Evolutionary conservation across 2,329 filamentous ascomycete genomes (phyloP).

Genomic region (Arthrinium puccinioides): DNA sequence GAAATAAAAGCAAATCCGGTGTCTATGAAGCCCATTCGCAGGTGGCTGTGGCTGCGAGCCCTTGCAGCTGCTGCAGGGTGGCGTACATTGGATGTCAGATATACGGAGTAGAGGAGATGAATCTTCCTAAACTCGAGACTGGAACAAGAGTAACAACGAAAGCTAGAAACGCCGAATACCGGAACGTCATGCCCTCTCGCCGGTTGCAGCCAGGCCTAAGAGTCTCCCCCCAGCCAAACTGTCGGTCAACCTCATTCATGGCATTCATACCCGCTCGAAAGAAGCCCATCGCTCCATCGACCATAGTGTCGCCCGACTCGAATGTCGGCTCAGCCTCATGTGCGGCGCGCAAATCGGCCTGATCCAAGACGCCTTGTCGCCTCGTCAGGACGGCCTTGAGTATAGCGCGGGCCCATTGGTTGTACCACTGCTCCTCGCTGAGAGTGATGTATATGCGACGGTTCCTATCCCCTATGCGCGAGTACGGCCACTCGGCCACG

Average conservation of each 20-base stretch:
- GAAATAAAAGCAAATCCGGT: too few species aligned
- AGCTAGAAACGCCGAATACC: too few species aligned
- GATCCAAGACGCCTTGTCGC: conserved; percentile 46
- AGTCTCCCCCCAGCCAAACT: conserved; percentile 47
- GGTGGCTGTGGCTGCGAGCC: too few species aligned
- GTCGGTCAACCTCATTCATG: conserved; percentile 45
- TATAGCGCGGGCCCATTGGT: conserved; percentile 55
- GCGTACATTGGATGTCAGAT: too few species aligned
- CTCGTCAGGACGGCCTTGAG: conserved; percentile 51
- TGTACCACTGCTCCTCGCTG: conserved; percentile 54
- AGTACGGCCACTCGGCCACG: conserved; percentile 53
- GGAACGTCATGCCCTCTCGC: too few species aligned
- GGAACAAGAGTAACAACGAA: too few species aligned
- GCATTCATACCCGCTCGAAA: conserved; percentile 42
- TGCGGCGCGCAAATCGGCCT: conserved; percentile 43
- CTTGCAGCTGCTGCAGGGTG: too few species aligned
- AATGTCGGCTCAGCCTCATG: conserved; percentile 30
- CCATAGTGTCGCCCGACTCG: conserved; percentile 28
- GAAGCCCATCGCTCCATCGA: conserved; percentile 32
- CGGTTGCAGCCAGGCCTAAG: too few species aligned
- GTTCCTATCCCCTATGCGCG: conserved; percentile 24
- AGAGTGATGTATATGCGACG: conserved; percentile 43
- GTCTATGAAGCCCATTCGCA: too few species aligned
- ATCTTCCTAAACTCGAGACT: too few species aligned
- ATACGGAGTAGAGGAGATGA: too few species aligned